Conservation (phyloP, 2,329 filamentous ascomycete genomes). For the Aspergillus quadrilineatus region DNA sequence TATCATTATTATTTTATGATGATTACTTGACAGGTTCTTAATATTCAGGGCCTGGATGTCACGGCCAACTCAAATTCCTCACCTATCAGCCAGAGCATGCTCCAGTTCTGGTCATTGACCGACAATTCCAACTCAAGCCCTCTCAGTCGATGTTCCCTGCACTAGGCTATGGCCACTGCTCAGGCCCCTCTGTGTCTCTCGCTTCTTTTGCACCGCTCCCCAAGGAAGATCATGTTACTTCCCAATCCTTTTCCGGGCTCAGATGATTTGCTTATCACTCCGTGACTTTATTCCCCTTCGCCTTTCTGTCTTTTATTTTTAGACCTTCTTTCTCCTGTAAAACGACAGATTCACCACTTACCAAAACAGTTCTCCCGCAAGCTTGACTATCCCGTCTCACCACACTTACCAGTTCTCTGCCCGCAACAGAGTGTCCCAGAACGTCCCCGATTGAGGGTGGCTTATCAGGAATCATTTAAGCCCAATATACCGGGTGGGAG, state of each 20-base stretch:
- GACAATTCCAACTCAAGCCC: no score
- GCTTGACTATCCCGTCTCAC: background rate
- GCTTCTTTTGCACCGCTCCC: slow-evolving; percentile 7
- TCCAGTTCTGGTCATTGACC: no score
- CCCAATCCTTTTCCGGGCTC: slow-evolving; percentile 3
- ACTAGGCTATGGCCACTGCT: background rate
- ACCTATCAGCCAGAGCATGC: background rate
- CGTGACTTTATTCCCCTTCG: background rate
- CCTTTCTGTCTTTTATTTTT: background rate
- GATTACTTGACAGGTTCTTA: background rate
- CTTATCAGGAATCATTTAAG: background rate
- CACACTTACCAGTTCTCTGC: background rate
- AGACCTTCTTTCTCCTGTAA: background rate
- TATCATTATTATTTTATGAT: background rate
- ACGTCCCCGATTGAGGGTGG: background rate
- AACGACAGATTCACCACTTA: background rate
- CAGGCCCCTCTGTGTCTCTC: slow-evolving; percentile 8
- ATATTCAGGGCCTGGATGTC: background rate
- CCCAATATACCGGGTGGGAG: background rate
- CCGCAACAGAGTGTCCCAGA: background rate
- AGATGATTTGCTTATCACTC: slow-evolving; percentile 14
- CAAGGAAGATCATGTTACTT: slow-evolving; percentile 2
- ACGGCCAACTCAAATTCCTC: background rate
- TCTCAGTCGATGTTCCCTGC: background rate
- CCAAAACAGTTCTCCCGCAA: no score